These are phyloP conservation scores for Pyrenopolyporus hunteri DNA, from an alignment of 495 filamentous ascomycete species.

Conservation along the genomic window DNA sequence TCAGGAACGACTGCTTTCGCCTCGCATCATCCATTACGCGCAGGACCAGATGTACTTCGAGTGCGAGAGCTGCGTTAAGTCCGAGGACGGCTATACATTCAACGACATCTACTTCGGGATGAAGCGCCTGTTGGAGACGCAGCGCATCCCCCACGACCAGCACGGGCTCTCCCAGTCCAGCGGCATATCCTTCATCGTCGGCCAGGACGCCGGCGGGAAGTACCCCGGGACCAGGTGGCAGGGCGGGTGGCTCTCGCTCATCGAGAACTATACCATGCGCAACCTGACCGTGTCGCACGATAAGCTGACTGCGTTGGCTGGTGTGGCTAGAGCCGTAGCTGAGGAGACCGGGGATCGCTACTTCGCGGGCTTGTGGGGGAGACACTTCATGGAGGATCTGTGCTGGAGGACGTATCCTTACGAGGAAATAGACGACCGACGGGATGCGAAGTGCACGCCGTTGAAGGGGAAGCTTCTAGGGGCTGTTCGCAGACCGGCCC, in stretches of 20 bases:
- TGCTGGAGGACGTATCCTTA: slow-evolving; percentile 17
- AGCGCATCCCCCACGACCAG: slow-evolving; percentile 8
- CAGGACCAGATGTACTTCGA: slow-evolving; percentile 40
- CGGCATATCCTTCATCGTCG: slow-evolving; percentile 25
- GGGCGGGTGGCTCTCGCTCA: slow-evolving; percentile 12
- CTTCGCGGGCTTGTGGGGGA: slow-evolving; percentile 19
- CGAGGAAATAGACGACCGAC: slow-evolving; percentile 16
- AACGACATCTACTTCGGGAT: slow-evolving; percentile 27
- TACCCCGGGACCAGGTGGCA: slow-evolving; percentile 9
- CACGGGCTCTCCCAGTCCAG: slow-evolving; percentile 4
- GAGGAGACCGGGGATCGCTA: slow-evolving; percentile 39
- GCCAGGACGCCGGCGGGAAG: slow-evolving; percentile 9
- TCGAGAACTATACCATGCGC: slow-evolving; percentile 21
- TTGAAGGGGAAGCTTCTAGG: slow-evolving; percentile 2
- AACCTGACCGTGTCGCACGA: slow-evolving; percentile 10
- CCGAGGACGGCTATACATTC: slow-evolving; percentile 19
- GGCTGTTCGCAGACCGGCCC: neutral
- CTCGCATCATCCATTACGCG: slow-evolving; percentile 36
- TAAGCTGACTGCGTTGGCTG: slow-evolving; percentile 29
- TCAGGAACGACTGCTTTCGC: slow-evolving; percentile 40
- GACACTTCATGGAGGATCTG: slow-evolving; percentile 24
- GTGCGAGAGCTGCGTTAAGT: slow-evolving; percentile 29
- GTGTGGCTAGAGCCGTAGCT: slow-evolving; percentile 56
- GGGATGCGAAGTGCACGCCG: slow-evolving; percentile 16
- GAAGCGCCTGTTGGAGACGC: slow-evolving; percentile 16